Conservation (phyloP, 169 alveolate genomes). For the Miamiensis avidus region DNA sequence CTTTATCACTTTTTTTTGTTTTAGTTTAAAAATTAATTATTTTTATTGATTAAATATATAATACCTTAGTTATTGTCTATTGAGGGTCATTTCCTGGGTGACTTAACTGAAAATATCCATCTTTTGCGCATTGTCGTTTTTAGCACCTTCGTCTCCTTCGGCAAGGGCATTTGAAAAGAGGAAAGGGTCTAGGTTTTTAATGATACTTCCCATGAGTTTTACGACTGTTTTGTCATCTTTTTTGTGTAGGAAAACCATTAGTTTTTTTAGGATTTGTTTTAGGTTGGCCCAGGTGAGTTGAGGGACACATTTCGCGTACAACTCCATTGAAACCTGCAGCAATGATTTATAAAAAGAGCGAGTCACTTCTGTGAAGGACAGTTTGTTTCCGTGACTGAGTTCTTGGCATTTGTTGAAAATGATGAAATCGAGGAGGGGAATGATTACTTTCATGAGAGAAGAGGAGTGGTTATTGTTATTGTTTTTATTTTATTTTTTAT, state of each 20-base stretch:
- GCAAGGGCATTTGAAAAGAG: no score
- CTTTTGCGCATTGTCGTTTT: no score
- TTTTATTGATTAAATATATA: no score
- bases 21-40: no score
- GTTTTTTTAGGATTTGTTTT: conserved; percentile 7
- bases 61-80: neutral
- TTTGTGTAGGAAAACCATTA: neutral
- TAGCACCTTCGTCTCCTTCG: no score
- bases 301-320: neutral
- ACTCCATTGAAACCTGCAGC: conserved; percentile 2
- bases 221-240: neutral
- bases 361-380: conserved; percentile 1
- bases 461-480: neutral
- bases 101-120: neutral
- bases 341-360: neutral
- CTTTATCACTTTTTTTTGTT: neutral
- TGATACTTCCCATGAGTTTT: neutral
- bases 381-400: neutral
- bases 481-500: no score
- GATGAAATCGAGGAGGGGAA: conserved; percentile 14
- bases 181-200: neutral
- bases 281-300: neutral
- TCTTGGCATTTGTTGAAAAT: conserved; percentile 18
- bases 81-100: neutral
- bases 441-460: neutral